Evolutionary conservation across 108 stramenopile genomes (phyloP), one percentile per base, ranked within the genome.

Genomic region (Nitzschia sp.): DNA sequence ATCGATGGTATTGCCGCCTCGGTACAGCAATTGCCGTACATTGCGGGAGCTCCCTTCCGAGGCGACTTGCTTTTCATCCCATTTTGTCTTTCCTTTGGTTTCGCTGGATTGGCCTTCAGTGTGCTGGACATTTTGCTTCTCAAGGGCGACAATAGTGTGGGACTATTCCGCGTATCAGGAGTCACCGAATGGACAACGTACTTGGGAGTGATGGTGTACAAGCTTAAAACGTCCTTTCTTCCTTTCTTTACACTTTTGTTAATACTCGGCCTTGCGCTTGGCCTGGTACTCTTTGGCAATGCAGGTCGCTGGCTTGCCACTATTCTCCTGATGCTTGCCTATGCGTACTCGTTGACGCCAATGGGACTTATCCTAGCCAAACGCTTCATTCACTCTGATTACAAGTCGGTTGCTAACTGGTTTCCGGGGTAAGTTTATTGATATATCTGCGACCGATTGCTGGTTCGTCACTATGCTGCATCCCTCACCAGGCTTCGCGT

Each of bases 351-450:
- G 19, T 21, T 68, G 9, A 56, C 73, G 17, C 80, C 80, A 17
- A 28, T 74, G 32, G 80, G 80, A n/a, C 63, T 81, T 2, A 66
- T 78, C 34, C 45, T 81, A 25, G 76, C 76, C 16, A 77, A 77
- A 57, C 71, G 68, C 25, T 78, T 77, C 55, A 58, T 70, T 32
- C 53, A 56, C 29, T 52, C 36, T 16, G 69, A 77, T 22, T 77
- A 38, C 33, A 66, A 78, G 30, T 27, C 28, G 27, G 80, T 75
- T 8, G 56, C 69, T 0, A 65, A 74, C 47, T 81, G 80, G 80
- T 69, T 77, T 47, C 80, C 80, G 6, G 70, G 75, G 59, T 62
- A 62, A 15, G 61, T 62, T 45, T 22, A 5, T 17, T 1, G n/a
- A n/a, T n/a, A n/a, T n/a, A n/a, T n/a, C 23, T 44, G 41, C 41